Percentiles rank a stretch among this genome's conserved stretches.
phyloP scores from a whole-genome alignment of 2,329 filamentous ascomycete species.

The Elsinoe necatrix region DNA sequence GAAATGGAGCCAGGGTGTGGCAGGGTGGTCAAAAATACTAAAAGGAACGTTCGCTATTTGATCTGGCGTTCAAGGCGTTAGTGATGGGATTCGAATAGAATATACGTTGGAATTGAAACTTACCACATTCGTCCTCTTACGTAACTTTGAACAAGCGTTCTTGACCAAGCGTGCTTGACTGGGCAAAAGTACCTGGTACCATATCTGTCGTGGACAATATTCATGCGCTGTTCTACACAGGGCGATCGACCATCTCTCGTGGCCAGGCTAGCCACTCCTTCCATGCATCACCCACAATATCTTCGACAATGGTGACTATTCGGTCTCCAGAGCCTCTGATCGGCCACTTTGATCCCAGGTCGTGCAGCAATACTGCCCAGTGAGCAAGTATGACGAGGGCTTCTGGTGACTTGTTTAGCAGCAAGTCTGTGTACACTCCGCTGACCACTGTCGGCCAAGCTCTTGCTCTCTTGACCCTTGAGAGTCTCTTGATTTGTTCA shows the following conservation, averaged over 20 bases:
- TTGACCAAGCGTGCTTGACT: too few species aligned
- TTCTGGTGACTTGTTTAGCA: neutral
- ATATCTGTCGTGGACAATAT: neutral
- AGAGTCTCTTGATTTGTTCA: neutral
- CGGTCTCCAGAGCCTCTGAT: neutral
- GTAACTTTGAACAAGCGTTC: too few species aligned
- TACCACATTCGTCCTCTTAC: too few species aligned
- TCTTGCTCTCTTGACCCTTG: neutral
- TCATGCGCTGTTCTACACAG: neutral
- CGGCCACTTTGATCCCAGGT: neutral
- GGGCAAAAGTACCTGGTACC: too few species aligned
- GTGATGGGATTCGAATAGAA: too few species aligned
- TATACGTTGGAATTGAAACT: too few species aligned
- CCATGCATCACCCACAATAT: neutral
- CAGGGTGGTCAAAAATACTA: too few species aligned
- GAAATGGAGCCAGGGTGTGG: too few species aligned
- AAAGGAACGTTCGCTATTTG: too few species aligned
- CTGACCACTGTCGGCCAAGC: neutral
- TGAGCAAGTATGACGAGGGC: neutral
- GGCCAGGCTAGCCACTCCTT: constrained; percentile 8
- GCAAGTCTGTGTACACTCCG: neutral
- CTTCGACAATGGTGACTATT: neutral
- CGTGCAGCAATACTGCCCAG: constrained; percentile 8
- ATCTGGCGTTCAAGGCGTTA: too few species aligned
- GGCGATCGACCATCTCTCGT: neutral